A percentile compares a stretch with the other conserved stretches of the same genome.
These are phyloP conservation scores for Pseudoscleropodium purum DNA, from an alignment of 225 moss, liverwort and hornwort genomes.

Conservation along the genomic window DNA sequence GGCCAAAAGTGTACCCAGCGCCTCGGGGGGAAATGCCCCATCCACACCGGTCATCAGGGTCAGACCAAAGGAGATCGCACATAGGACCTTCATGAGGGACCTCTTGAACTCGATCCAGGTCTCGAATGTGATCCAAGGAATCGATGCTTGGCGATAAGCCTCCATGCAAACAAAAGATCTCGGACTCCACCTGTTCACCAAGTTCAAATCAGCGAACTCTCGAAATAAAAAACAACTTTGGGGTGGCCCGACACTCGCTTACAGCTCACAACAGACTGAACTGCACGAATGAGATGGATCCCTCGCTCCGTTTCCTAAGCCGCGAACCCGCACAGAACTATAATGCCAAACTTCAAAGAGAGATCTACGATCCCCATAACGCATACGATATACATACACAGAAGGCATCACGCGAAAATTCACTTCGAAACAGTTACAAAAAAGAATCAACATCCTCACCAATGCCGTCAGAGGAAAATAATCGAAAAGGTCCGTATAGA, in stretches of 20 bases:
- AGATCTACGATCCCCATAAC: background rate
- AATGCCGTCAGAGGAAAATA: slow-evolving; percentile 77
- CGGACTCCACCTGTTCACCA: background rate
- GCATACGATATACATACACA: background rate
- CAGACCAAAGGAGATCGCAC: slow-evolving; percentile 84
- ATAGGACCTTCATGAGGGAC: slow-evolving; percentile 77
- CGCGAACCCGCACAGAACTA: too few relatives aligned
- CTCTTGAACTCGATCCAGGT: slow-evolving; percentile 83
- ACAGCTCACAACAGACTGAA: background rate
- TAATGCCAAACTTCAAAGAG: background rate
- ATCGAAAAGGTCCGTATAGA: slow-evolving; percentile 77
- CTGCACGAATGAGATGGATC: background rate
- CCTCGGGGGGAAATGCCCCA: slow-evolving; percentile 87
- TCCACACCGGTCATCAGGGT: slow-evolving; percentile 79
- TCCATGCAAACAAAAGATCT: slow-evolving; percentile 88
- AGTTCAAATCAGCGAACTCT: background rate
- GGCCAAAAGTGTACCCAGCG: slow-evolving; percentile 76
- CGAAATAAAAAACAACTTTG: background rate
- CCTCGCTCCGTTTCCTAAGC: background rate
- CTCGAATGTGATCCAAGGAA: slow-evolving; percentile 73
- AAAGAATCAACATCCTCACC: background rate
- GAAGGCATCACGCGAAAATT: background rate
- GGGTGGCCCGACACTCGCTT: background rate
- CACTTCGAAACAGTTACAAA: background rate
- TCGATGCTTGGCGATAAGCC: slow-evolving; percentile 71